phyloP scores from a whole-genome alignment of 2,329 filamentous ascomycete genomes.

The Cryphonectria parasitica region DNA sequence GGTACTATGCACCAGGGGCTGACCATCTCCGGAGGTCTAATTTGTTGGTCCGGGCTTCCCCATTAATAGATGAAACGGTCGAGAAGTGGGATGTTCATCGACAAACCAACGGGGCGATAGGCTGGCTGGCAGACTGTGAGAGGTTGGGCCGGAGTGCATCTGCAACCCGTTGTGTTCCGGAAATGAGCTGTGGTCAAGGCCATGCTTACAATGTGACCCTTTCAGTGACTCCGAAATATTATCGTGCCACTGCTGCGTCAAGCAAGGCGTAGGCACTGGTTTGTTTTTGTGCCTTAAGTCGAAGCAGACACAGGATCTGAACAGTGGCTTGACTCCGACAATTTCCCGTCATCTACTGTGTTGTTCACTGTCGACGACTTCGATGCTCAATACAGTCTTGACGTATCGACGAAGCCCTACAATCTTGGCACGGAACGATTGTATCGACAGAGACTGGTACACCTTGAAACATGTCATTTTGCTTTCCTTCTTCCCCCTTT shows the following conservation, averaged over 20 bases:
- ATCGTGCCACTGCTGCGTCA: conserved; percentile 1
- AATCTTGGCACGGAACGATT: background rate
- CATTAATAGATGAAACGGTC: conserved; percentile 17
- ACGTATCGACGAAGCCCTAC: background rate
- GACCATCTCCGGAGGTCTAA: conserved; percentile 25
- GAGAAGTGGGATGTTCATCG: conserved; percentile 29
- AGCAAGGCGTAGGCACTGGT: background rate
- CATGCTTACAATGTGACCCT: background rate
- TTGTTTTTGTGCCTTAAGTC: background rate
- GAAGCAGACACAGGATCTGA: background rate
- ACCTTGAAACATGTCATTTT: background rate
- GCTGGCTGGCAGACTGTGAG: background rate
- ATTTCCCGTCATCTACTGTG: background rate
- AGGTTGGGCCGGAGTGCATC: background rate
- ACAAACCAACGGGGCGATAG: conserved; percentile 5
- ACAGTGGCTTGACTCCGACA: background rate
- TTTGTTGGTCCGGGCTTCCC: conserved; percentile 21
- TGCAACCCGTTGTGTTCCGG: conserved; percentile 3
- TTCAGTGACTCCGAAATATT: conserved; percentile 2
- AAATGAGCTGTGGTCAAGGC: background rate
- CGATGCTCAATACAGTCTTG: background rate
- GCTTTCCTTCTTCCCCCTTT: background rate
- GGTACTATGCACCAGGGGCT: conserved; percentile 11
- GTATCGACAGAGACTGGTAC: background rate
- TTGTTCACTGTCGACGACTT: background rate